phyloP scores from a whole-genome alignment of 306 rosid species.

The Alnus glutinosa region DNA sequence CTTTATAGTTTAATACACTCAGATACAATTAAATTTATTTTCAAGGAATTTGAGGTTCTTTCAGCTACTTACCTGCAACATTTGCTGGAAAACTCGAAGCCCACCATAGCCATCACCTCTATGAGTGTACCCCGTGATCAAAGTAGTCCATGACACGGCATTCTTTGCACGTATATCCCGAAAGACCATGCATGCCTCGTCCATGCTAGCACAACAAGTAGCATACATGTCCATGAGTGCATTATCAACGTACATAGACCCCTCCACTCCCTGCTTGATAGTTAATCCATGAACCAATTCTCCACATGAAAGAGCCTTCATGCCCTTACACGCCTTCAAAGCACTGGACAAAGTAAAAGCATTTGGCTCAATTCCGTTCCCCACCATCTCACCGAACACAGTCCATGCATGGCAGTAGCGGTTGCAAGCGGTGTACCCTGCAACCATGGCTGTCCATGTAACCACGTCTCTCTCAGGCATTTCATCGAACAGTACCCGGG shows the following conservation, averaged over 20 bases:
- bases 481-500: slow-evolving; percentile 66
- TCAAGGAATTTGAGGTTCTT: not conserved
- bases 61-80: slow-evolving; percentile 53
- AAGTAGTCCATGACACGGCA: slow-evolving; percentile 71
- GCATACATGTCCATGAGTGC: slow-evolving; percentile 75
- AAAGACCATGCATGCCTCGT: slow-evolving; percentile 51
- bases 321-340: slow-evolving; percentile 65
- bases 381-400: slow-evolving; percentile 54
- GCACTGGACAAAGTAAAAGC: slow-evolving; percentile 66
- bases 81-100: slow-evolving; percentile 57
- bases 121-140: slow-evolving; percentile 77
- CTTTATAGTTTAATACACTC: no score
- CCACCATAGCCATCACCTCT: slow-evolving; percentile 59
- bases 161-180: slow-evolving; percentile 43
- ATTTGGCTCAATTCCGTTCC: slow-evolving; percentile 42
- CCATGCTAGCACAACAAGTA: slow-evolving; percentile 57
- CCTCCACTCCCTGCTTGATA: slow-evolving; percentile 49
- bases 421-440: slow-evolving; percentile 58
- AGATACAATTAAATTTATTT: no score
- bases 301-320: slow-evolving; percentile 57
- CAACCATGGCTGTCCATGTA: slow-evolving; percentile 73
- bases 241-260: slow-evolving; percentile 60
- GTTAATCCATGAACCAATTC: slow-evolving; percentile 54
- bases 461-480: slow-evolving; percentile 62
- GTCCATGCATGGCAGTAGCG: slow-evolving; percentile 49